These are phyloP conservation scores for Lathyrus tuberosus DNA, from an alignment of 306 rosid genomes.

Conservation along the genomic window DNA sequence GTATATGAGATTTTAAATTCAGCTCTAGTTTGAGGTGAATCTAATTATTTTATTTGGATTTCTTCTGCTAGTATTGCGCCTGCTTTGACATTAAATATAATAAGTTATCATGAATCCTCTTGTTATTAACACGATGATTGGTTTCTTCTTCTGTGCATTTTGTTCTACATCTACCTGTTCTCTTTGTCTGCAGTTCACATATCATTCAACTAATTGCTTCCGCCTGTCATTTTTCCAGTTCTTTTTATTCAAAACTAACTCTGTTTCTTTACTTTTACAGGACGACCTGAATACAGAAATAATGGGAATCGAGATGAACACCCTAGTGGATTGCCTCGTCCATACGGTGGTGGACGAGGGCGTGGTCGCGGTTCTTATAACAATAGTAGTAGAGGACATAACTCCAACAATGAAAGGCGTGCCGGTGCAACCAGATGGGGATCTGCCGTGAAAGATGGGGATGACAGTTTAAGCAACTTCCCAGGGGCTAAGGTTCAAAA, in stretches of 20 bases:
- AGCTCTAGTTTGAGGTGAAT: constrained; percentile 6
- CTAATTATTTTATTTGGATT: constrained; percentile 1
- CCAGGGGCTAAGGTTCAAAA: constrained; percentile 83
- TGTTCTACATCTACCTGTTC: constrained; percentile 1
- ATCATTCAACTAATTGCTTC: constrained; percentile 1
- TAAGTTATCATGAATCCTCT: background rate
- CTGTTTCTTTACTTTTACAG: constrained; percentile 42
- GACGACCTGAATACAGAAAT: constrained; percentile 65
- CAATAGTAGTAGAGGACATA: constrained; percentile 59
- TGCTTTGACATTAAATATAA: constrained; percentile 1
- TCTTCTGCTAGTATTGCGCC: constrained; percentile 10
- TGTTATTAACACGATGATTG: background rate
- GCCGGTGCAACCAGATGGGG: constrained; percentile 64
- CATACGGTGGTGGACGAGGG: constrained; percentile 65
- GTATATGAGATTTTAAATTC: constrained; percentile 43
- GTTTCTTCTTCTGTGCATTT: constrained; percentile 18
- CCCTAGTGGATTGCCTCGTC: constrained; percentile 94
- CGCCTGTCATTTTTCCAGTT: background rate
- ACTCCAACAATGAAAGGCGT: constrained; percentile 59
- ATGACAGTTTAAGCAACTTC: constrained; percentile 66
- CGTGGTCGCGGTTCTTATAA: constrained; percentile 73
- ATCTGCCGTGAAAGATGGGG: constrained; percentile 65
- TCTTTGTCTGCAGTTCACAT: constrained; percentile 21
- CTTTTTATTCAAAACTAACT: background rate
- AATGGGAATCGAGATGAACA: constrained; percentile 68